A percentile compares a stretch with the other conserved stretches of the same genome.
These are phyloP conservation scores for Trichoderma gracile DNA, from an alignment of 2,329 filamentous ascomycete species.

Conservation along the genomic window DNA sequence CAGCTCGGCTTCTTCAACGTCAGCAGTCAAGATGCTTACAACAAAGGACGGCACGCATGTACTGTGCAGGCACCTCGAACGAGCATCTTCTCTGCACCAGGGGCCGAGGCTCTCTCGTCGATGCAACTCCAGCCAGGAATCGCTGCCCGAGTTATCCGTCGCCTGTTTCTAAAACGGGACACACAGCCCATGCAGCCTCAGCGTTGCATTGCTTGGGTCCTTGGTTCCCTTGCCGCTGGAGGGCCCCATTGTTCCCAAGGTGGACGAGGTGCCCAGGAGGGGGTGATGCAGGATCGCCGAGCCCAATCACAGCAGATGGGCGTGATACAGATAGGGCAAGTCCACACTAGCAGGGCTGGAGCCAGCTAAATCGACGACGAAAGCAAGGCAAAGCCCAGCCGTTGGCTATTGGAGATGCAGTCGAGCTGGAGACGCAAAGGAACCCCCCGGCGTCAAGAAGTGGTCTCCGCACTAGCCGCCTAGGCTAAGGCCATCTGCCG, in stretches of 20 bases:
- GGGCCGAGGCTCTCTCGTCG: not conserved
- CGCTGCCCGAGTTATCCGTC: conserved; percentile 14
- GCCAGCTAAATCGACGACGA: conserved; percentile 19
- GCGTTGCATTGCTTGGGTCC: conserved; percentile 9
- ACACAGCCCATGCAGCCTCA: conserved; percentile 13
- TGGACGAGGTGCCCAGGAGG: conserved; percentile 9
- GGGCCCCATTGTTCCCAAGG: conserved; percentile 7
- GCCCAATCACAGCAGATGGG: conserved; percentile 18
- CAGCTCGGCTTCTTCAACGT: not conserved
- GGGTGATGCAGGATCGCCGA: conserved; percentile 9
- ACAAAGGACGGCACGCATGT: not conserved
- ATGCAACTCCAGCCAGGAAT: conserved; percentile 1
- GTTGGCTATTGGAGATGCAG: conserved; percentile 13
- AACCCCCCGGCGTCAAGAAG: conserved; percentile 16
- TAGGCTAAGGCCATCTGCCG: conserved; percentile 13
- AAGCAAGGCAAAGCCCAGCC: not conserved
- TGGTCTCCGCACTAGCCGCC: conserved; percentile 16
- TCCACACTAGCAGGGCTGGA: conserved; percentile 10
- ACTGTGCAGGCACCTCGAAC: not conserved
- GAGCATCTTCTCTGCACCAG: not conserved
- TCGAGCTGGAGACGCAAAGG: not conserved
- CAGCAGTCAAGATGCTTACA: not conserved
- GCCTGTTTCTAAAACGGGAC: conserved; percentile 22
- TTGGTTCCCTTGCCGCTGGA: not conserved
- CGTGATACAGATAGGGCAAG: conserved; percentile 19